Conservation (phyloP, 306 rosid species). For the Cucumis cinereus region DNA sequence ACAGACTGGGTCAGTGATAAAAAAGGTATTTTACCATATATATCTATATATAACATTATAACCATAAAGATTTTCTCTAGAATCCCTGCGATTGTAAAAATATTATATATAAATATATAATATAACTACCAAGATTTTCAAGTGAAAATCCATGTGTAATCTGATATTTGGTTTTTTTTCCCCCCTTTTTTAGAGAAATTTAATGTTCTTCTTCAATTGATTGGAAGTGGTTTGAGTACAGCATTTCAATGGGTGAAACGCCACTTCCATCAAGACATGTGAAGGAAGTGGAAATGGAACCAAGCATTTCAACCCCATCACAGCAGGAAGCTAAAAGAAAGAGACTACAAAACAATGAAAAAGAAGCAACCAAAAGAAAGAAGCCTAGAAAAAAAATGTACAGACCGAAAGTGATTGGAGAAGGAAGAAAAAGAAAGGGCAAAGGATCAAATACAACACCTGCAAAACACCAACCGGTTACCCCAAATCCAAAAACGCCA, state of each 20-base stretch:
- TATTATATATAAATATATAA: too few relatives aligned
- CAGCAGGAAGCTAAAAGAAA: background rate
- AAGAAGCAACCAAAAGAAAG: background rate
- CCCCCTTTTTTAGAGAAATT: background rate
- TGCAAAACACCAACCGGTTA: background rate
- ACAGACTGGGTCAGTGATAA: too few relatives aligned
- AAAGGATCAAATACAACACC: background rate
- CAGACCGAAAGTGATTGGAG: constrained; percentile 1
- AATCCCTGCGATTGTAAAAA: too few relatives aligned
- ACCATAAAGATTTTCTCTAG: too few relatives aligned
- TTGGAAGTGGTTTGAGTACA: background rate
- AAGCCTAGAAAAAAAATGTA: background rate
- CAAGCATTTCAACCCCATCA: background rate
- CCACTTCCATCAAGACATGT: background rate
- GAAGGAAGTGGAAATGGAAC: background rate
- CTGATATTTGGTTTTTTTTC: too few relatives aligned
- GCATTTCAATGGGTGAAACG: background rate
- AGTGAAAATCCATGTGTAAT: background rate
- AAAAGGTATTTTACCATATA: too few relatives aligned
- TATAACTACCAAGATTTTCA: too few relatives aligned
- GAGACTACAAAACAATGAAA: background rate
- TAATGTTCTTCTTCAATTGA: background rate
- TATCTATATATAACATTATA: too few relatives aligned
- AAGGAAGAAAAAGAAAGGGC: background rate
- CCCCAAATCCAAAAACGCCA: background rate